Conservation (phyloP, 495 filamentous ascomycete genomes). For the Aspergillus sclerotiicarbonarius region DNA sequence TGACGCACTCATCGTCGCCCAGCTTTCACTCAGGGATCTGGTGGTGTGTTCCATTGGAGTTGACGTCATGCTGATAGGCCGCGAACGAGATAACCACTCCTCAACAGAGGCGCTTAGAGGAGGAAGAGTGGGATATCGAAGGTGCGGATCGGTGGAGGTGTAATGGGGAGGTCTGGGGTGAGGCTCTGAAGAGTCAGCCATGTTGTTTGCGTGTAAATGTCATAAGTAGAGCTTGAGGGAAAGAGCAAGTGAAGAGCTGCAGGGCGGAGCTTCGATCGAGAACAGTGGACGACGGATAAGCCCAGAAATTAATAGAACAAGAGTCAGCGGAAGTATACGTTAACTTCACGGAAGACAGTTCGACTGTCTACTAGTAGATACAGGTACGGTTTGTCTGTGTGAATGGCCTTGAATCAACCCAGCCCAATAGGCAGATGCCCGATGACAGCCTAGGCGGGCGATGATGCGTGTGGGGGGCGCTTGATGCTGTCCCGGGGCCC, state of each 20-base stretch:
- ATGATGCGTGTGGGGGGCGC: conserved; percentile 15
- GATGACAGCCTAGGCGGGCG: conserved; percentile 17
- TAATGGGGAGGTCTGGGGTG: conserved; percentile 29
- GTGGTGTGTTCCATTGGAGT: conserved; percentile 23
- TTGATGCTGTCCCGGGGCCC: conserved; percentile 13
- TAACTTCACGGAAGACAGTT: conserved; percentile 13
- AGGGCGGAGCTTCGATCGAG: conserved; percentile 17
- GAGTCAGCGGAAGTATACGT: conserved; percentile 17
- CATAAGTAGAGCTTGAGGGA: conserved; percentile 22
- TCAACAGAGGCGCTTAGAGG: conserved; percentile 46
- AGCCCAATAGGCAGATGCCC: conserved; percentile 28
- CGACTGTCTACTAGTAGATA: conserved; percentile 1
- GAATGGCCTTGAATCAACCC: conserved; percentile 13
- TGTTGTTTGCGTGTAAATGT: conserved; percentile 23
- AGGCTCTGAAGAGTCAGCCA: conserved; percentile 45
- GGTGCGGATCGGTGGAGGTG: conserved; percentile 30
- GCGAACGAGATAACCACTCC: conserved; percentile 49
- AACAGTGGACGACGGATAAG: conserved; percentile 17
- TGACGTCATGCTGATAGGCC: conserved; percentile 44
- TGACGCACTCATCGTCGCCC: conserved; percentile 47
- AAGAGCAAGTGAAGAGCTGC: conserved; percentile 20
- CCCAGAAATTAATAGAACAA: conserved; percentile 14
- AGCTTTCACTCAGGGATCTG: conserved; percentile 46
- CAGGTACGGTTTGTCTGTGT: neutral
- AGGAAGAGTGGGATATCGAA: conserved; percentile 47